A percentile compares a stretch with the other conserved stretches of the same genome.
Conservation (phyloP, 2,329 filamentous ascomycete genomes). For the Fusarium sp. region DNA sequence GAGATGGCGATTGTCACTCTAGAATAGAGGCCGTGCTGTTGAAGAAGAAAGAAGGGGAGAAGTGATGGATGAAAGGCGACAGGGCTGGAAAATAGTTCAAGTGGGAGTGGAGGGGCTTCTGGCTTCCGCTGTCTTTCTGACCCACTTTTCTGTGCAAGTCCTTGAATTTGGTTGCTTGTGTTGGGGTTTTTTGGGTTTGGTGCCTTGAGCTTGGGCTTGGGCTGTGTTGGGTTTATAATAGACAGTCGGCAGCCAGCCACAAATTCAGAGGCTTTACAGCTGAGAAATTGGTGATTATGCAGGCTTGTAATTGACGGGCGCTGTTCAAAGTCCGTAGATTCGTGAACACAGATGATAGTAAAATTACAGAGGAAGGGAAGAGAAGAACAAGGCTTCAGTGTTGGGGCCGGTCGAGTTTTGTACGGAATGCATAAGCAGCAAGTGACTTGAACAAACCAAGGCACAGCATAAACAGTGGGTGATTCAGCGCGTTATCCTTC, state of each 20-base stretch:
- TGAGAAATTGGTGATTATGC: background rate
- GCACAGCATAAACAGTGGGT: conserved; percentile 12
- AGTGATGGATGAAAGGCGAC: conserved; percentile 22
- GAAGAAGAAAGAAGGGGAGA: conserved; percentile 8
- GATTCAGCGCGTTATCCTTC: conserved; percentile 8
- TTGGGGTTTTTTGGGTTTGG: conserved; percentile 8
- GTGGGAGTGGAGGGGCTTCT: conserved; percentile 15
- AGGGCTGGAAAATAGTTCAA: conserved; percentile 26
- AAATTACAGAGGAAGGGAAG: conserved; percentile 3
- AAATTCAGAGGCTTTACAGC: background rate
- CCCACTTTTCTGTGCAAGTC: conserved; percentile 29
- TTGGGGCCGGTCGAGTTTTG: conserved; percentile 22
- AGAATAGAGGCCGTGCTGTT: conserved; percentile 13
- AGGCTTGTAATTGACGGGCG: background rate
- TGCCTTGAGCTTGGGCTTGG: conserved; percentile 2
- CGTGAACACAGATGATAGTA: background rate
- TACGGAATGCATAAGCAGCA: conserved; percentile 5
- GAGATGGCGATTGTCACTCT: conserved; percentile 12
- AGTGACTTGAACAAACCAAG: conserved; percentile 25
- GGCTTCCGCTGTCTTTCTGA: conserved; percentile 8
- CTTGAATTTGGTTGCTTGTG: conserved; percentile 18
- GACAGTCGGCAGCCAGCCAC: background rate
- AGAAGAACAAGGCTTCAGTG: background rate
- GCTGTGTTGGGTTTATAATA: background rate
- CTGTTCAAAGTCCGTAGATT: background rate